Conservation (phyloP, 805 yeast genomes). For the Candida ficus region DNA sequence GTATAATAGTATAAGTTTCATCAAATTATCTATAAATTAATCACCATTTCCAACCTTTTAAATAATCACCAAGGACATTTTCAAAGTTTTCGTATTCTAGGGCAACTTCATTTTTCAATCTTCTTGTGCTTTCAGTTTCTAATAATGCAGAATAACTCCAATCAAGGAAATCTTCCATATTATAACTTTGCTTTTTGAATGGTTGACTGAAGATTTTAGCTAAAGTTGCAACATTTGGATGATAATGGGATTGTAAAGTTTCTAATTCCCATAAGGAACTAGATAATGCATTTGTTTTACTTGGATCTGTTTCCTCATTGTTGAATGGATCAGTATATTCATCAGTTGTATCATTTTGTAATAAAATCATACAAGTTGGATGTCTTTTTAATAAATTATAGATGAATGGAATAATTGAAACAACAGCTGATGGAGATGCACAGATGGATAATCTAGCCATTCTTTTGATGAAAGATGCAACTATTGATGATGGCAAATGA, state of each 20-base stretch:
- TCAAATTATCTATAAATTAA: too few species aligned
- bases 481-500: slow-evolving; percentile 75
- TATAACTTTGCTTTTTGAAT: slow-evolving; percentile 78
- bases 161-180: slow-evolving; percentile 90
- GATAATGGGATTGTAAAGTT: slow-evolving; percentile 76
- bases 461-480: slow-evolving; percentile 86
- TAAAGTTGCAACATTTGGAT: slow-evolving; percentile 90
- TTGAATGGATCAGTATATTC: slow-evolving; percentile 63
- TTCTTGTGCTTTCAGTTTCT: slow-evolving; percentile 59
- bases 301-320: slow-evolving; percentile 63
- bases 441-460: slow-evolving; percentile 68
- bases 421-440: slow-evolving; percentile 86
- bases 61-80: slow-evolving; percentile 22
- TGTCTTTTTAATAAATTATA: slow-evolving; percentile 87
- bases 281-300: slow-evolving; percentile 69
- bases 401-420: slow-evolving; percentile 82
- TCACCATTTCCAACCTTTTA: slow-evolving; percentile 24
- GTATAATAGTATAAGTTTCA: too few species aligned
- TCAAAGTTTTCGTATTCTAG: slow-evolving; percentile 57
- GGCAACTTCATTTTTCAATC: slow-evolving; percentile 66
- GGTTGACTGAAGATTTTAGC: slow-evolving; percentile 89
- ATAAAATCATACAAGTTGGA: slow-evolving; percentile 87
- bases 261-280: slow-evolving; percentile 93
- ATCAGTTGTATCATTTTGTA: slow-evolving; percentile 43
- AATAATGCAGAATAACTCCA: slow-evolving; percentile 73